Conservation (phyloP, 2,329 filamentous ascomycete genomes). For the Stagonosporopsis tanaceti region DNA sequence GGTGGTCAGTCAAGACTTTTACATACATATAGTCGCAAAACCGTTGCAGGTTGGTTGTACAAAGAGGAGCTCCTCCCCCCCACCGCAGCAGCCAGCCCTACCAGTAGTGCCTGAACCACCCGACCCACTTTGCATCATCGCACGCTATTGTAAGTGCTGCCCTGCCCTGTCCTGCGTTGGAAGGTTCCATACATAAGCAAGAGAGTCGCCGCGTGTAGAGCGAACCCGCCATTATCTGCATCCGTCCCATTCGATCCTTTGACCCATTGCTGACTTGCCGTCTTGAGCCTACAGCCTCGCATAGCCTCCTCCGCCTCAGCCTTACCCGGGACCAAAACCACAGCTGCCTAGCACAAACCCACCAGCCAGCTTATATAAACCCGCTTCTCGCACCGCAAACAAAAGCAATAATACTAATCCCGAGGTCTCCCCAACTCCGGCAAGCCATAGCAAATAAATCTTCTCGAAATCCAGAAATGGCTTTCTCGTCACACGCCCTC, state of each 20-base stretch:
- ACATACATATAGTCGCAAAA: too few relatives aligned
- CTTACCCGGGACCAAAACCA: neutral
- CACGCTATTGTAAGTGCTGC: conserved; percentile 2
- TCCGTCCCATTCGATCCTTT: neutral
- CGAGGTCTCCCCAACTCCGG: too few relatives aligned
- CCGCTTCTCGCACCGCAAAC: too few relatives aligned
- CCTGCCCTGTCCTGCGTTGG: neutral
- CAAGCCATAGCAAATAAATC: too few relatives aligned
- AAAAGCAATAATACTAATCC: too few relatives aligned
- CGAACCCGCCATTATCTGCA: too few relatives aligned
- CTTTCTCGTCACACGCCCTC: conserved; percentile 41
- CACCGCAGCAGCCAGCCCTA: too few relatives aligned
- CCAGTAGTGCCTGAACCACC: neutral
- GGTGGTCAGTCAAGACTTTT: too few relatives aligned
- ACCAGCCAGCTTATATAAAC: neutral
- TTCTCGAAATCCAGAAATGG: conserved; percentile 27
- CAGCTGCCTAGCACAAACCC: neutral
- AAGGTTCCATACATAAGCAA: neutral
- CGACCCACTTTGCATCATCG: conserved; percentile 15
- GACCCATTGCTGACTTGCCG: conserved; percentile 6
- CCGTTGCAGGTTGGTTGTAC: neutral
- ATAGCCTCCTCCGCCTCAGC: neutral
- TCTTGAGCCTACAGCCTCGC: neutral
- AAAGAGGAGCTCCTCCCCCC: conserved; percentile 14
- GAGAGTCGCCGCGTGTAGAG: too few relatives aligned